Percentiles rank a stretch among this genome's conserved stretches.
These are phyloP conservation scores for Phytophthora pseudosyringae DNA, from an alignment of 352 stramenopile genomes.

Conservation along the genomic window DNA sequence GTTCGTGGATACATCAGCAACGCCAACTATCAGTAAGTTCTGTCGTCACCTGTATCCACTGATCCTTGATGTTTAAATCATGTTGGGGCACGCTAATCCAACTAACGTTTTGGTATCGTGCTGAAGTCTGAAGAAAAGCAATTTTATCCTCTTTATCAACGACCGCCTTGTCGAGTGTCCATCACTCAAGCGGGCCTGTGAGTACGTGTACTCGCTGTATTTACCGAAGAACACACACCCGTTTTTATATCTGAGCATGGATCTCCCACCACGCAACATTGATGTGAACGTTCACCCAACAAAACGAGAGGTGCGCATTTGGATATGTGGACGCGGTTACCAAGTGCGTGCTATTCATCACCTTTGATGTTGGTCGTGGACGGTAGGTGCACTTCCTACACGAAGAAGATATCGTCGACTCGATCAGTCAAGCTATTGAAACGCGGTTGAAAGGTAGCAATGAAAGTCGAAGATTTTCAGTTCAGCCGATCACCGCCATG, in stretches of 20 bases:
- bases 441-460: conserved; percentile 89
- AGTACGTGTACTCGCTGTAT: conserved; percentile 95
- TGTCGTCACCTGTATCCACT: neutral
- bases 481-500: conserved; percentile 85
- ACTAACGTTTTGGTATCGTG: neutral
- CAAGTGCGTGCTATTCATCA: neutral
- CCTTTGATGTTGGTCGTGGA: neutral
- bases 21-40: conserved; percentile 88
- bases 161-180: conserved; percentile 95
- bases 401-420: conserved; percentile 93
- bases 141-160: conserved; percentile 98
- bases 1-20: conserved; percentile 80
- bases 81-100: neutral
- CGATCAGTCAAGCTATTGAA: conserved; percentile 80
- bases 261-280: conserved; percentile 93
- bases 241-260: conserved; percentile 98
- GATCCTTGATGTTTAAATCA: neutral
- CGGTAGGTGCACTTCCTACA: conserved; percentile 94
- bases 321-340: neutral
- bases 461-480: conserved; percentile 89
- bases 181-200: conserved; percentile 92
- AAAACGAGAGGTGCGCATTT: conserved; percentile 89
- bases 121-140: conserved; percentile 76
- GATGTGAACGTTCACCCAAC: conserved; percentile 99
- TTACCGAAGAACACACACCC: conserved; percentile 94